A percentile compares a stretch with the other conserved stretches of the same genome.
Conservation (phyloP, 164 flowering plant genomes). For the Kingdonia uniflora region DNA sequence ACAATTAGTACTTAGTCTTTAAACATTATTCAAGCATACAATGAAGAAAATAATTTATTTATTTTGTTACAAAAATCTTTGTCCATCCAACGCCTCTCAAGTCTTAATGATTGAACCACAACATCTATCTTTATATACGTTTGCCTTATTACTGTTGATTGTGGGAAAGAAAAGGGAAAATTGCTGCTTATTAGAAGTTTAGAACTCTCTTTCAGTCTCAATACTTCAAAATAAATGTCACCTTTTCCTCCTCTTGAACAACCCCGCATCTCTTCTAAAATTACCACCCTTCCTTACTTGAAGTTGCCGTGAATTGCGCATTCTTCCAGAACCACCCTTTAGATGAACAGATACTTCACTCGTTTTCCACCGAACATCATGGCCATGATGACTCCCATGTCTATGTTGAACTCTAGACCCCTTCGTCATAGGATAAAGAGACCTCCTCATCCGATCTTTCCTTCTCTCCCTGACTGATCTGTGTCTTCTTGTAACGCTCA, state of each 20-base stretch:
- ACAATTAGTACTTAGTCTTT: no score
- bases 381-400: slow-evolving; percentile 9
- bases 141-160: no score
- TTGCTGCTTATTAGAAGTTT: no score
- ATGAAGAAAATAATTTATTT: no score
- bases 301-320: slow-evolving; percentile 18
- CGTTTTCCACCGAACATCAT: slow-evolving; percentile 16
- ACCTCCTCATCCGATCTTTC: slow-evolving; percentile 18
- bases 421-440: slow-evolving; percentile 16
- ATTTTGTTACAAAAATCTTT: no score
- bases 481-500: slow-evolving; percentile 17
- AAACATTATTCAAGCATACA: no score
- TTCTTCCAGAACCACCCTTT: slow-evolving; percentile 17
- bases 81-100: no score
- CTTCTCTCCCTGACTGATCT: slow-evolving; percentile 22
- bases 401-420: slow-evolving; percentile 4
- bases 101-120: no score
- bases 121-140: no score
- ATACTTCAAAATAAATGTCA: no score
- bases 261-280: slow-evolving; percentile 6
- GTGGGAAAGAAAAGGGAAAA: no score
- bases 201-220: no score
- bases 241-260: slow-evolving; percentile 22
- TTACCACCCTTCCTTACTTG: slow-evolving; percentile 16
- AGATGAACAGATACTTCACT: slow-evolving; percentile 19